Evolutionary conservation across 1,284 basidiomycete genomes (phyloP), one percentile per base, ranked within the genome.

Genomic region (Sphaerobolus stellatus): DNA sequence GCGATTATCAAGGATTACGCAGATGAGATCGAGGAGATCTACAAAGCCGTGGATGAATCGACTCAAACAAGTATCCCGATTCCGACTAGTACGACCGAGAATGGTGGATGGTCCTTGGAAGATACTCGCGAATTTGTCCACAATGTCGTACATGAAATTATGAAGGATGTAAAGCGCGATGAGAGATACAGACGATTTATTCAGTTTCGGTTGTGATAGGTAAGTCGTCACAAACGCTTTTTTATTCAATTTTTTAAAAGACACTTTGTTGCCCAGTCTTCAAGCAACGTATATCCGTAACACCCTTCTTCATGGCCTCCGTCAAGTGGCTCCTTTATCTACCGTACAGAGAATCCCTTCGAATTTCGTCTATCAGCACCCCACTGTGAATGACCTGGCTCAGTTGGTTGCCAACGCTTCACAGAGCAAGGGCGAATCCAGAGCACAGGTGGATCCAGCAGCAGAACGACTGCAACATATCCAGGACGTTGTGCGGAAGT

Each of bases 201-300:
- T 78, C 60, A 64, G 70, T 24, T 60, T 66, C 28, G 75, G 75
- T 3, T 72, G 72, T 53, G 75, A 78, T 57, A 76, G 75, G 76
- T 76, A 46, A 22, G 46, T 9, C 36, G 7, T 24, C 24, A 25
- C 22, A 24, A 45, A 11, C 24, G 27, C 46, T 5, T 6, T 33
- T 20, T 22, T 25, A 27, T 27, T 33, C 31, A 18, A 34, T n/a
- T 38, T 38, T 22, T n/a, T n/a, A 38, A 38, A 36, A 36, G 18
- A 36, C 11, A 36, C 4, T 48, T 49, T n/a, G n/a, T n/a, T n/a
- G n/a, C 22, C n/a, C 44, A 74, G 74, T 60, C 59, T 77, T 9
- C 71, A 74, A 59, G 68, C 74, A 6, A 74, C 71, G 0, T 74
- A 68, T 62, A 74, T 77, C 40, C 67, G 75, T 11, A 76, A 75